Evolutionary conservation across 768 basidiomycete genomes (phyloP).

Genomic region (Serendipita indica): DNA sequence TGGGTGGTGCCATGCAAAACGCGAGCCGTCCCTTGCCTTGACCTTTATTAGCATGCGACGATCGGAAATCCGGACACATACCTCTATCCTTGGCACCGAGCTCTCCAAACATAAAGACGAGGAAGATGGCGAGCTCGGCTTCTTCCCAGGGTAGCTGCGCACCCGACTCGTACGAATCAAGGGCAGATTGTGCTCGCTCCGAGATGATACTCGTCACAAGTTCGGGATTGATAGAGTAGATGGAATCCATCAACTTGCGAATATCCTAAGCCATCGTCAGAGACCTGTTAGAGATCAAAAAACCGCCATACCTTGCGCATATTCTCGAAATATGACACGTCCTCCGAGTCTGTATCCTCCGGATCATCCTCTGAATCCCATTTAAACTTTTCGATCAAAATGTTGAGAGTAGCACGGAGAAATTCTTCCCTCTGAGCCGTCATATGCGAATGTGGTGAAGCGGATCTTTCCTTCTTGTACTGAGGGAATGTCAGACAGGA

Average conservation of each 20-base stretch:
- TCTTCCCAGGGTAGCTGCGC: slow-evolving; percentile 72
- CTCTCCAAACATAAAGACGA: slow-evolving; percentile 89
- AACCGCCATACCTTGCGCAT: slow-evolving; percentile 57
- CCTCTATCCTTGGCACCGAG: slow-evolving; percentile 51
- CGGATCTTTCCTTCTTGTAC: slow-evolving; percentile 53
- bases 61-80: slow-evolving; percentile 25
- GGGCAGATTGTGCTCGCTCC: slow-evolving; percentile 55
- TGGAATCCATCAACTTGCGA: slow-evolving; percentile 71
- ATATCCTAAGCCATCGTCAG: slow-evolving; percentile 43
- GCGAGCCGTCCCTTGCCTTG: slow-evolving; percentile 62
- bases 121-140: slow-evolving; percentile 83
- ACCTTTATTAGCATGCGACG: slow-evolving; percentile 32
- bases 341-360: slow-evolving; percentile 68
- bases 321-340: slow-evolving; percentile 63
- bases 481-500: slow-evolving; percentile 20
- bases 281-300: background rate
- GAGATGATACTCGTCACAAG: slow-evolving; percentile 70
- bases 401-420: slow-evolving; percentile 58
- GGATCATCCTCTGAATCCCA: slow-evolving; percentile 74
- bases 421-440: slow-evolving; percentile 58
- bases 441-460: slow-evolving; percentile 38
- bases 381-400: slow-evolving; percentile 75
- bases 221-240: slow-evolving; percentile 70
- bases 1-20: slow-evolving; percentile 67
- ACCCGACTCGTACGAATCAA: slow-evolving; percentile 53